Evolutionary conservation across 306 rosid genomes (phyloP).

Genomic region (Hippophae tibetana): DNA sequence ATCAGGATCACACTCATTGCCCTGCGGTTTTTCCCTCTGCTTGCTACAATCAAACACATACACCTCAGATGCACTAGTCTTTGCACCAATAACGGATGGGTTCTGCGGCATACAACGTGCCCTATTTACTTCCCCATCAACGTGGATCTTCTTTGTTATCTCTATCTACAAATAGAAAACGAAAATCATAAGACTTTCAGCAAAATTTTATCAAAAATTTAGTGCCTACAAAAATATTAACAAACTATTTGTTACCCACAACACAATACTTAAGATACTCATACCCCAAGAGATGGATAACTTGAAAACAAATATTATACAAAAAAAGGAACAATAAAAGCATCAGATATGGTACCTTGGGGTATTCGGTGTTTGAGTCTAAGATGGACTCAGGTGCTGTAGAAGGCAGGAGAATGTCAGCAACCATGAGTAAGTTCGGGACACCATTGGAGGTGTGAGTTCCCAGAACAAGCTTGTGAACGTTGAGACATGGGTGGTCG

Average conservation of each 20-base stretch:
- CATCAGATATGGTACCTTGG: conserved; percentile 37
- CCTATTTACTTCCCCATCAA: conserved; percentile 89
- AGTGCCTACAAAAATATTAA: not conserved
- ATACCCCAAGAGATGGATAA: no score
- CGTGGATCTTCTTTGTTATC: conserved; percentile 46
- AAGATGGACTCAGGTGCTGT: conserved; percentile 23
- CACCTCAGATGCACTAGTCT: conserved; percentile 71
- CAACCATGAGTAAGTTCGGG: conserved; percentile 74
- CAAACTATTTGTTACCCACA: not conserved
- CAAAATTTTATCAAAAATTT: conserved; percentile 34
- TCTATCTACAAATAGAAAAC: conserved; percentile 41
- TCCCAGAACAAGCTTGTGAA: conserved; percentile 59
- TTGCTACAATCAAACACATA: conserved; percentile 57
- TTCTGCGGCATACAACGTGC: conserved; percentile 89
- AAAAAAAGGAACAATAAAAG: not conserved
- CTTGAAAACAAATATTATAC: not conserved
- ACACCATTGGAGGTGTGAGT: conserved; percentile 66
- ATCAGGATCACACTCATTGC: conserved; percentile 48
- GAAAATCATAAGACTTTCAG: not conserved
- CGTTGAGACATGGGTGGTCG: conserved; percentile 37
- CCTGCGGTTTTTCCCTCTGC: conserved; percentile 30
- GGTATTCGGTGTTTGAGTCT: conserved; percentile 25
- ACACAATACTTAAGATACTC: not conserved
- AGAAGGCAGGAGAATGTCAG: conserved; percentile 49
- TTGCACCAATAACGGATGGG: conserved; percentile 49